Evolutionary conservation across 768 basidiomycete species (phyloP), one percentile per base, ranked within the genome.

Genomic region (Suillus sp.): DNA sequence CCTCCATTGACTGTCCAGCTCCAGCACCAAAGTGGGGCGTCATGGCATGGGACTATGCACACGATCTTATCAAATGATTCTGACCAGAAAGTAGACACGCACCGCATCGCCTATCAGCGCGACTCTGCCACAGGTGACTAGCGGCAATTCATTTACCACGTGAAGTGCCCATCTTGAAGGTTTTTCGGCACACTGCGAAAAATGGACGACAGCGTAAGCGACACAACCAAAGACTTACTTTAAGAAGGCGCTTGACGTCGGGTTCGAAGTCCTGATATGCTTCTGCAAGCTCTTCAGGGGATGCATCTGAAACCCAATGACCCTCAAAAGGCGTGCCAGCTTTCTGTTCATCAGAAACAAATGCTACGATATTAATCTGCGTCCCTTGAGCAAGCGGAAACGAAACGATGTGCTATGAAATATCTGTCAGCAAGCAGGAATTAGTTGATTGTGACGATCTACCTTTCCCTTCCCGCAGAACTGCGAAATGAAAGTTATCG

Each of bases 51-150:
- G 65, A 62, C 70, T 71, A 56, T 25, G n/a, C 13, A 18, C 9
- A 25, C 6, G 0, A 47, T 45, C 22, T 47, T 14, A 20, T 27
- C 61, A 47, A 48, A 42, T 32, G 32, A 32, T 22, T 20, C 13
- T 13, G 2, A 2, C 1, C 10, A 25, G 3, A 8, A 59, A 34
- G 18, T 18, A 61, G 32, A 20, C 8, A 65, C 76, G 54, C 57
- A 82, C 81, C 18, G 85, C 79, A 66, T 87, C 86, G 8, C 84
- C 85, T 3, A 82, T 70, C 10, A 88, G 74, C 7, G 78, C 79
- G 0, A 85, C 79, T 6, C 75, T 71, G 11, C 77, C 77, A 20
- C 68, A 71, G 2, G 78, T 77, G 54, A 75, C 83, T 4, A 74
- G 75, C 0, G 78, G 75, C 10, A 86, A 70, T 10, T 76, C 75